phyloP scores from a whole-genome alignment of 2,329 filamentous ascomycete genomes.

The Chalara sp. region DNA sequence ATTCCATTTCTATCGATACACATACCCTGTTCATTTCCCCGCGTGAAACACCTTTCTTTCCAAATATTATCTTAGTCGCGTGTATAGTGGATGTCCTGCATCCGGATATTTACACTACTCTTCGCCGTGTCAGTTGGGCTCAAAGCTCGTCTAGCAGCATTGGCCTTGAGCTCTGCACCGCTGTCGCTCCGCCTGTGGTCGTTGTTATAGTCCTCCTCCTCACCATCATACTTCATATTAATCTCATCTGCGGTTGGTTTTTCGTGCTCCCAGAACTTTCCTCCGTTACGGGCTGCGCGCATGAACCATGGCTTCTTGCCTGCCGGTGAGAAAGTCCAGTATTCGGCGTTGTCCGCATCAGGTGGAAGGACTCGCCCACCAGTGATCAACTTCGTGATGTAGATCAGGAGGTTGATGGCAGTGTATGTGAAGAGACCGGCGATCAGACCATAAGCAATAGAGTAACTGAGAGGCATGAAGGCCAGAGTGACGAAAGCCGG shows the following conservation, averaged over 20 bases:
- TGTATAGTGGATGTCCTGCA: too few species aligned
- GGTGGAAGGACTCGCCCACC: slow-evolving; percentile 41
- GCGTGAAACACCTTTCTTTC: too few species aligned
- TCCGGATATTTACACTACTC: too few species aligned
- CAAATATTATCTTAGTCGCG: too few species aligned
- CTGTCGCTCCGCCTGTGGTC: too few species aligned
- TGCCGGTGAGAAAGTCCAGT: slow-evolving; percentile 44
- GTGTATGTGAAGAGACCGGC: slow-evolving; percentile 52
- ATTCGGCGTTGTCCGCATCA: slow-evolving; percentile 47
- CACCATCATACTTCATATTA: neutral
- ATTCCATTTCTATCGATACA: too few species aligned
- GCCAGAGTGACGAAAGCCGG: slow-evolving; percentile 71
- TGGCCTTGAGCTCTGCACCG: too few species aligned
- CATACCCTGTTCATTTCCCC: too few species aligned
- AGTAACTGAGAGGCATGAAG: slow-evolving; percentile 74
- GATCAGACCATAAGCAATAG: slow-evolving; percentile 70
- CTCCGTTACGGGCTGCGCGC: neutral
- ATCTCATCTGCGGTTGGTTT: neutral
- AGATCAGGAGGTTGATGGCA: slow-evolving; percentile 46
- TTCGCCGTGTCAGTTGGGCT: too few species aligned
- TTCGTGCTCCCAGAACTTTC: neutral
- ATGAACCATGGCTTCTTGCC: slow-evolving; percentile 52
- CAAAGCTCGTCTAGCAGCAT: too few species aligned
- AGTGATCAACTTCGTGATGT: slow-evolving; percentile 38
- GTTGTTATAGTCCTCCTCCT: too few species aligned